These are phyloP conservation scores for Ceratocystis ficicola DNA, from an alignment of 2,329 filamentous ascomycete species.

Conservation along the genomic window DNA sequence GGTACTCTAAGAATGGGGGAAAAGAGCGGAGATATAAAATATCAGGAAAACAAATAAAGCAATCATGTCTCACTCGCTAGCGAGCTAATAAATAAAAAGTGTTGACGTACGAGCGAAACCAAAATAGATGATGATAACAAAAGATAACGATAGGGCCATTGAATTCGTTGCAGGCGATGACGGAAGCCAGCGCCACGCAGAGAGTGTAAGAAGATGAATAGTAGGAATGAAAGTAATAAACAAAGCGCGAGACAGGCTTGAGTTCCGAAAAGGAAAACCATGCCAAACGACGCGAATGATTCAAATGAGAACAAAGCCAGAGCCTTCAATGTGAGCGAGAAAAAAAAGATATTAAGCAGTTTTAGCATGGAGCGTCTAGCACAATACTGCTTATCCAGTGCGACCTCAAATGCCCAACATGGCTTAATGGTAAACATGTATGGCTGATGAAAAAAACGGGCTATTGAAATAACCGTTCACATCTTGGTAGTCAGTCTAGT, in stretches of 20 bases:
- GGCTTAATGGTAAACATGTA: neutral
- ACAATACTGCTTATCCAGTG: neutral
- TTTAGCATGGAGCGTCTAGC: neutral
- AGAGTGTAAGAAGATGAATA: neutral
- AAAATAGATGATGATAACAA: constrained; percentile 16
- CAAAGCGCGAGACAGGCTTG: neutral
- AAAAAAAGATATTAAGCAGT: neutral
- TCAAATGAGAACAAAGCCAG: neutral
- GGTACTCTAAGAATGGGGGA: neutral
- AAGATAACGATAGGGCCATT: constrained; percentile 9
- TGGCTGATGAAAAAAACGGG: neutral
- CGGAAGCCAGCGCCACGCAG: constrained; percentile 8
- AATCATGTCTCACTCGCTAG: neutral
- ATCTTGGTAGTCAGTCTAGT: neutral
- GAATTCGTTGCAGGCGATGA: constrained; percentile 14
- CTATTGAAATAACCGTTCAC: neutral
- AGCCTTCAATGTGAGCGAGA: neutral
- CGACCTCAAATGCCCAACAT: neutral
- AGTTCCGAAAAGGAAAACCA: neutral
- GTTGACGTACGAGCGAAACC: constrained; percentile 1
- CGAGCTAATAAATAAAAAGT: constrained; percentile 11
- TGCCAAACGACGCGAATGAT: neutral
- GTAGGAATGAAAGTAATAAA: neutral
- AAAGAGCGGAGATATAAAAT: constrained; percentile 2
- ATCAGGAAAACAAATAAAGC: constrained; percentile 9